Conservation (phyloP, 345 rosid genomes). For the Eucalyptus sp. region DNA sequence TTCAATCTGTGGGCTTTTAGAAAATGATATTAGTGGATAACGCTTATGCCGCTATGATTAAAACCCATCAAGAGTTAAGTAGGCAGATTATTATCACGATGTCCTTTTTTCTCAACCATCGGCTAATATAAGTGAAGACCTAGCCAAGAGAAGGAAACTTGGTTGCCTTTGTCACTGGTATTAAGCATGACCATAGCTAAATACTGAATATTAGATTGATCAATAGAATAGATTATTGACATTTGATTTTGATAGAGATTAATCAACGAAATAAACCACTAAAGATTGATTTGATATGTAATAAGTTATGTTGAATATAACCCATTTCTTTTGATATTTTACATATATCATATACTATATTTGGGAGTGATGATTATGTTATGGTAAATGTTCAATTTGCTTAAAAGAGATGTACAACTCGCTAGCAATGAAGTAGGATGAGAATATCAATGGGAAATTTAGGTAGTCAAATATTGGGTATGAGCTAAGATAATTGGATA, state of each 20-base stretch:
- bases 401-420: not conserved
- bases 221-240: not conserved
- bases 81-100: not conserved
- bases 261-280: not conserved
- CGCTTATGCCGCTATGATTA: not conserved
- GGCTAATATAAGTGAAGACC: not conserved
- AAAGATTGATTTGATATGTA: not conserved
- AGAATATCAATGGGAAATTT: not conserved
- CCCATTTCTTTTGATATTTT: not conserved
- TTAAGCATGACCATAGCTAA: not conserved
- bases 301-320: not conserved
- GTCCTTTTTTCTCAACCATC: not conserved
- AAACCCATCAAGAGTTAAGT: not conserved
- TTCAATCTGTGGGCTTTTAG: not conserved
- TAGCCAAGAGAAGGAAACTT: not conserved
- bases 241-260: not conserved
- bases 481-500: not conserved
- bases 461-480: not conserved
- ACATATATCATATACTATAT: not conserved
- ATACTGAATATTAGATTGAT: not conserved
- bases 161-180: not conserved
- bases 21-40: not conserved
- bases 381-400: not conserved
- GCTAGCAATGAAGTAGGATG: accelerated
- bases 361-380: not conserved